Evolutionary conservation across 768 basidiomycete species (phyloP).

Genomic region (Sarcodon sp.): DNA sequence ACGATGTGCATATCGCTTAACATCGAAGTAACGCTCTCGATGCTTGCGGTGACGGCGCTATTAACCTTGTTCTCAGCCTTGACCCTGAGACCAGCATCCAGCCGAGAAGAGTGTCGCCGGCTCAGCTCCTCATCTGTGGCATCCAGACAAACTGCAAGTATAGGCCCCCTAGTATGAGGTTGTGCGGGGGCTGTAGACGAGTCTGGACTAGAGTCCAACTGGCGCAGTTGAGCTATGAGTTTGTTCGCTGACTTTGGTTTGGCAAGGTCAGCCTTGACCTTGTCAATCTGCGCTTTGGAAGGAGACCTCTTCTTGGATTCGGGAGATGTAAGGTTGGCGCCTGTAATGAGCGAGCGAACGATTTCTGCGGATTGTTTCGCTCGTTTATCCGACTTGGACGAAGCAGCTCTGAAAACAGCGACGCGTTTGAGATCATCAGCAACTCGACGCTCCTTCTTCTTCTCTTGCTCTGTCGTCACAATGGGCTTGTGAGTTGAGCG

Average conservation of each 20-base stretch:
- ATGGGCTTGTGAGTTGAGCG: neutral
- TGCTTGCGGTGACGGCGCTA: neutral
- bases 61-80: conserved; percentile 1
- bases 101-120: conserved; percentile 39
- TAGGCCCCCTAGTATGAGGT: conserved; percentile 26
- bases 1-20: conserved; percentile 53
- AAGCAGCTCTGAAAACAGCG: conserved; percentile 1
- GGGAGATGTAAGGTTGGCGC: conserved; percentile 22
- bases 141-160: conserved; percentile 68
- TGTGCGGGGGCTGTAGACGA: conserved; percentile 24
- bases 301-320: conserved; percentile 24
- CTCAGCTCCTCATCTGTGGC: conserved; percentile 52
- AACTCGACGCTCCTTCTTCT: neutral
- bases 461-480: neutral
- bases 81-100: conserved; percentile 14
- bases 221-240: conserved; percentile 58
- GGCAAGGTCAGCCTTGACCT: conserved; percentile 55
- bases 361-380: conserved; percentile 52
- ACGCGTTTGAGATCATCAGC: neutral
- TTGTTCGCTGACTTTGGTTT: conserved; percentile 56
- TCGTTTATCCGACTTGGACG: conserved; percentile 37
- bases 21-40: conserved; percentile 22
- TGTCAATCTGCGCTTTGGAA: conserved; percentile 41
- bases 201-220: conserved; percentile 28
- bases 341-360: conserved; percentile 59